Conservation (phyloP, 139 green algal species). For the Chara braunii region DNA sequence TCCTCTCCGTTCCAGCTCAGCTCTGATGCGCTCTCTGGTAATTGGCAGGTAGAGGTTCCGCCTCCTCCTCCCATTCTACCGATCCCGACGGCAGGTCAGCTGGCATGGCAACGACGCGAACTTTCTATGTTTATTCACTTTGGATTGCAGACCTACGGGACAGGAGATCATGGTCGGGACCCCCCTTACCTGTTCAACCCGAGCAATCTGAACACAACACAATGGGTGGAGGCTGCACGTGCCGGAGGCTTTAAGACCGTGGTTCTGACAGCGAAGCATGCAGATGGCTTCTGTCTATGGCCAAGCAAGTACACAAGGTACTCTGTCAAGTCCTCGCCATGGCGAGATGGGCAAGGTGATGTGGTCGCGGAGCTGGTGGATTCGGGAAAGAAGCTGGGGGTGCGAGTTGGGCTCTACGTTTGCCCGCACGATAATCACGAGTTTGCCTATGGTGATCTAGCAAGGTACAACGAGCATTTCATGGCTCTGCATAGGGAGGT, state of each 20-base stretch:
- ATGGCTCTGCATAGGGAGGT: slow-evolving; percentile 11
- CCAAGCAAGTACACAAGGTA: slow-evolving; percentile 3
- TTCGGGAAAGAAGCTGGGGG: neutral
- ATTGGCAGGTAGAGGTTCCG: too few species aligned
- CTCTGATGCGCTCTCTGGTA: too few species aligned
- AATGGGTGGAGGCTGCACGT: slow-evolving; percentile 7
- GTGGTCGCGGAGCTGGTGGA: slow-evolving; percentile 3
- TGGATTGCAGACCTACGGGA: slow-evolving; percentile 9
- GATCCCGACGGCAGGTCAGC: slow-evolving; percentile 3
- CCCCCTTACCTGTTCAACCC: slow-evolving; percentile 1
- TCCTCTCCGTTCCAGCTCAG: too few species aligned
- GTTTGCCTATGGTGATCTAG: neutral
- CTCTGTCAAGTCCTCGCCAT: neutral
- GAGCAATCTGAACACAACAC: neutral
- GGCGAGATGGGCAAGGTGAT: slow-evolving; percentile 3
- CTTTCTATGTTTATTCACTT: slow-evolving; percentile 19
- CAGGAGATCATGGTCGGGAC: neutral
- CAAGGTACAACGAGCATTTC: slow-evolving; percentile 8
- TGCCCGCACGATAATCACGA: slow-evolving; percentile 12
- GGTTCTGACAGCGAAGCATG: slow-evolving; percentile 12
- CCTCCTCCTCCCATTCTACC: slow-evolving; percentile 4
- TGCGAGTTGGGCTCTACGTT: slow-evolving; percentile 6
- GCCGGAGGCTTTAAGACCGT: slow-evolving; percentile 5
- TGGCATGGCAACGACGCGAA: slow-evolving; percentile 3
- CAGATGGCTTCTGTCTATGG: slow-evolving; percentile 18